phyloP scores from a whole-genome alignment of 2,329 filamentous ascomycete genomes.

The Acrodontium crateriforme region DNA sequence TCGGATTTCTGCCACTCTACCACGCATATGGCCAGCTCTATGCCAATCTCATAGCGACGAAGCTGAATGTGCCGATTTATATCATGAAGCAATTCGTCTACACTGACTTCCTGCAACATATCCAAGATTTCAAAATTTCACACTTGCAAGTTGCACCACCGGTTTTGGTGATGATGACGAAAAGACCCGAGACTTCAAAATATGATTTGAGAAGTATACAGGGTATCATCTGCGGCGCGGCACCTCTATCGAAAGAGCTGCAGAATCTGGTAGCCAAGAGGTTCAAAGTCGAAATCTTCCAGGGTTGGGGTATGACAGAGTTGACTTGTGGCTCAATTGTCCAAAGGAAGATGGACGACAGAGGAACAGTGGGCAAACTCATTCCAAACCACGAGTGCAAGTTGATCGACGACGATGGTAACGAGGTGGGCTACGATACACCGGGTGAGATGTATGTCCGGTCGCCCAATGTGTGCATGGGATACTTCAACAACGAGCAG shows the following conservation, averaged over 20 bases:
- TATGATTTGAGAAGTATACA: slow-evolving; percentile 28
- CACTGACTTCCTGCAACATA: slow-evolving; percentile 24
- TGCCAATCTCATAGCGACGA: slow-evolving; percentile 28
- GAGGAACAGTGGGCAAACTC: slow-evolving; percentile 27
- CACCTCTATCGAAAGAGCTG: slow-evolving; percentile 29
- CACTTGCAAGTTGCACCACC: slow-evolving; percentile 29
- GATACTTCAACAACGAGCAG: slow-evolving; percentile 28
- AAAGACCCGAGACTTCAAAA: slow-evolving; percentile 27
- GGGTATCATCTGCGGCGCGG: slow-evolving; percentile 28
- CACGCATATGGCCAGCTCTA: slow-evolving; percentile 36
- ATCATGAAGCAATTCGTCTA: slow-evolving; percentile 31
- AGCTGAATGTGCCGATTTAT: slow-evolving; percentile 32
- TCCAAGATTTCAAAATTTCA: slow-evolving; percentile 25
- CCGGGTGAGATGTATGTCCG: slow-evolving; percentile 28
- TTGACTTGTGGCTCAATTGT: slow-evolving; percentile 28
- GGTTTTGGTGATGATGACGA: slow-evolving; percentile 31
- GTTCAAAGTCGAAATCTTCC: slow-evolving; percentile 23
- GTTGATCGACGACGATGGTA: slow-evolving; percentile 28
- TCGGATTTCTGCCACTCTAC: slow-evolving; percentile 31
- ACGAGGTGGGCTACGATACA: slow-evolving; percentile 24
- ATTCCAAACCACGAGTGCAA: slow-evolving; percentile 26
- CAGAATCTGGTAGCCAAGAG: slow-evolving; percentile 26
- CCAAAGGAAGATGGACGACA: slow-evolving; percentile 14
- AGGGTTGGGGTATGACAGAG: slow-evolving; percentile 27
- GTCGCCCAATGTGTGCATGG: slow-evolving; percentile 27